Evolutionary conservation across 192 early-diverging fungal genomes (phyloP).

Genomic region (Gryganskiella cystojenkinii): DNA sequence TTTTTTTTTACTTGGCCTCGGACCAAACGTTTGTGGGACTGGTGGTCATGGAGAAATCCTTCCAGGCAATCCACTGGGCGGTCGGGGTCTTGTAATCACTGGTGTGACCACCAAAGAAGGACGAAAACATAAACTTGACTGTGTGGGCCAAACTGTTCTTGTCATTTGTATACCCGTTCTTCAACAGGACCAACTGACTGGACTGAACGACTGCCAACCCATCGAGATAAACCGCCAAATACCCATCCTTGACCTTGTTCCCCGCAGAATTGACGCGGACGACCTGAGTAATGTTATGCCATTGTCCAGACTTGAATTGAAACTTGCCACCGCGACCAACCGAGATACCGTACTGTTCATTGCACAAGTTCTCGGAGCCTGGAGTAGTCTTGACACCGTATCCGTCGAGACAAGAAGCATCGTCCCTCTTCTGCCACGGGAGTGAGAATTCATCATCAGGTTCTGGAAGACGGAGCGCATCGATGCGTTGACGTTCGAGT

Average conservation of each 20-base stretch:
- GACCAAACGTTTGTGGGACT: constrained; percentile 23
- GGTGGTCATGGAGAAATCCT: constrained; percentile 31
- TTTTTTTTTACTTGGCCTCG: not conserved
- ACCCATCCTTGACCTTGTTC: constrained; percentile 24
- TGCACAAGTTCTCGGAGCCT: constrained; percentile 32
- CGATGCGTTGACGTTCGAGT: constrained; percentile 2
- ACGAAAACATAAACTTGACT: constrained; percentile 42
- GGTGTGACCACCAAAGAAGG: constrained; percentile 24
- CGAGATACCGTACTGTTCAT: constrained; percentile 60
- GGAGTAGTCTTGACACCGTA: constrained; percentile 24
- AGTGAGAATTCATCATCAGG: constrained; percentile 3
- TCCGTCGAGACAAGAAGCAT: constrained; percentile 17
- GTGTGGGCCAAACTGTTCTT: not conserved
- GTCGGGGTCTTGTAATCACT: constrained; percentile 13
- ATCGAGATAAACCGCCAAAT: constrained; percentile 36
- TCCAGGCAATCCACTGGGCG: constrained; percentile 34
- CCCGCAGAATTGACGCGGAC: constrained; percentile 30
- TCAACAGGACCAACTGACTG: constrained; percentile 26
- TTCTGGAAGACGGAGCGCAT: constrained; percentile 12
- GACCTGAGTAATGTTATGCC: constrained; percentile 51
- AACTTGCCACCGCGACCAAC: constrained; percentile 61
- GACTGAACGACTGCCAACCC: constrained; percentile 11
- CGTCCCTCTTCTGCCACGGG: not conserved
- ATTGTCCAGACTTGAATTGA: constrained; percentile 55
- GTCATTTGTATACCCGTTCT: constrained; percentile 29